Evolutionary conservation across 78 protist genomes (phyloP).

Genomic region (slime mould (Dictyostelium discoideum)): DNA sequence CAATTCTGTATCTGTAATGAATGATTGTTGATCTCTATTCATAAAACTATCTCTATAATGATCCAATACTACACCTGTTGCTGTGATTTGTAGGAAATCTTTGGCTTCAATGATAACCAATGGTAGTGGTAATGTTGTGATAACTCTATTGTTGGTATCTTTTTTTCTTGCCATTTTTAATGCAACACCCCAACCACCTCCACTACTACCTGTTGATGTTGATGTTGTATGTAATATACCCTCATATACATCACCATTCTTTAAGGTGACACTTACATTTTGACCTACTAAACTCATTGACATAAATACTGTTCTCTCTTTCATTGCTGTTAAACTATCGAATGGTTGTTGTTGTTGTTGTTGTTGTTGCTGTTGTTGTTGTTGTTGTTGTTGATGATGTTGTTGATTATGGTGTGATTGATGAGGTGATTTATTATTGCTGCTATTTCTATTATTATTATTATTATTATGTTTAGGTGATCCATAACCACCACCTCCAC

Average conservation of each 20-base stretch:
- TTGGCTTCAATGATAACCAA: conserved; percentile 48
- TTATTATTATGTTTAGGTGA: conserved; percentile 14
- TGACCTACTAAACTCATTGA: conserved; percentile 52
- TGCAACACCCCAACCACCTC: conserved; percentile 49
- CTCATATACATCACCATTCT: conserved; percentile 76
- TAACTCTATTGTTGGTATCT: not conserved
- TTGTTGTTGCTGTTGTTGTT: conserved; percentile 10
- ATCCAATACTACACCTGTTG: conserved; percentile 73
- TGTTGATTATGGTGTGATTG: conserved; percentile 7
- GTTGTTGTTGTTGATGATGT: not conserved
- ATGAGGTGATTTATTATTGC: not conserved
- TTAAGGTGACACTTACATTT: conserved; percentile 28
- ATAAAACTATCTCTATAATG: not conserved
- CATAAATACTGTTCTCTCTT: conserved; percentile 42
- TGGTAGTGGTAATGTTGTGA: conserved; percentile 45
- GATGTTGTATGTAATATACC: conserved; percentile 57
- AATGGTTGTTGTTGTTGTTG: conserved; percentile 12
- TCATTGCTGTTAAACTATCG: conserved; percentile 5
- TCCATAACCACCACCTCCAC: not conserved
- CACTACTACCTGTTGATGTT: not conserved
- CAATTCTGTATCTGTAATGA: conserved; percentile 77
- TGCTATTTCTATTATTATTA: not conserved
- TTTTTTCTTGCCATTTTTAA: conserved; percentile 75
- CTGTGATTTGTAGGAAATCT: conserved; percentile 56
- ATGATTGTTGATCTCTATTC: not conserved